Evolutionary conservation across 2,329 filamentous ascomycete genomes (phyloP).

Genomic region (Trichoderma sp.): DNA sequence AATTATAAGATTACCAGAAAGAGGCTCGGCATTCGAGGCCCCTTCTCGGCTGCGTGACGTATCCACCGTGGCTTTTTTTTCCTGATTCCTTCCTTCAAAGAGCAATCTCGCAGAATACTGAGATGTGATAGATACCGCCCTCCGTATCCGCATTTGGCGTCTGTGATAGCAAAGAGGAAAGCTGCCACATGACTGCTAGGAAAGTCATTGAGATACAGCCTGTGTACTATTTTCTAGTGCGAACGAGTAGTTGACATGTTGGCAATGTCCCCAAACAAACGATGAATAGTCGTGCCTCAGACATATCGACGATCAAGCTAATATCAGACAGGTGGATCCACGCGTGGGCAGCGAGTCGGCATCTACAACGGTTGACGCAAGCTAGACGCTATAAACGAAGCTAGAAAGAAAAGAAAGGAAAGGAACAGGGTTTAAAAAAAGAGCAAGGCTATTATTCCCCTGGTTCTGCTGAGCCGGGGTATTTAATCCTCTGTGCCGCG

Average conservation of each 20-base stretch:
- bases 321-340: not conserved
- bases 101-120: conserved; percentile 12
- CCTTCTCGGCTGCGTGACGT: not conserved
- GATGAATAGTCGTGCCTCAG: not conserved
- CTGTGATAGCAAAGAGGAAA: not conserved
- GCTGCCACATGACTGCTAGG: not conserved
- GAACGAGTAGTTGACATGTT: not conserved
- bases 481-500: not conserved
- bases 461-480: too few species aligned
- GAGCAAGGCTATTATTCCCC: not conserved
- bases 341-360: not conserved
- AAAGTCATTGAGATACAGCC: not conserved
- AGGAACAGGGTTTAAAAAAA: not conserved
- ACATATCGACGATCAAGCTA: not conserved
- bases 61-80: conserved; percentile 8
- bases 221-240: not conserved
- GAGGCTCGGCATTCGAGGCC: not conserved
- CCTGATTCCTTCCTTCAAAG: not conserved
- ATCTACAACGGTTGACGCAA: not conserved
- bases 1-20: not conserved
- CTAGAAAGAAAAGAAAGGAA: not conserved
- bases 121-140: conserved; percentile 7
- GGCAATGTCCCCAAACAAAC: not conserved
- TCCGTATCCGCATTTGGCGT: not conserved
- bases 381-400: not conserved